Evolutionary conservation across 768 basidiomycete genomes (phyloP), one percentile per base, ranked within the genome.

Genomic region (Nidularia pulvinata): DNA sequence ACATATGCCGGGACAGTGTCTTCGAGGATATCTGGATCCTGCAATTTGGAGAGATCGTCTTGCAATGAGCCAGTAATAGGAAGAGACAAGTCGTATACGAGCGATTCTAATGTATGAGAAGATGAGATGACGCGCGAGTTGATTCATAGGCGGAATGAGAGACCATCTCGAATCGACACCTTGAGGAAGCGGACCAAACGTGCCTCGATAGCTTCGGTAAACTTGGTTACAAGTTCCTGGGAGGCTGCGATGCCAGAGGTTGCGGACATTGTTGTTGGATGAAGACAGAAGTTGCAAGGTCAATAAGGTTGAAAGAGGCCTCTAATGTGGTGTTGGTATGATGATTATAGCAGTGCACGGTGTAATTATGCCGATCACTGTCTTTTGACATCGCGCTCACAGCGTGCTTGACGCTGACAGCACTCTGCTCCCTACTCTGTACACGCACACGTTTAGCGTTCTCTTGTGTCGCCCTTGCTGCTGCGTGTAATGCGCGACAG

Each of bases 151-250:
- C 48, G 10, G 43, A 60, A 51, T 42, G 52, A 56, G 59, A 72
- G 69, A 92, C 92, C 92, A 65, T 93, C 83, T 56, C 72, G 71
- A 63, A 94, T 92, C 46, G 79, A 77, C 56, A 93, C 77, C 67
- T 91, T 91, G 70, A 94, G 73, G 69, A 93, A 93, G 43, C 92
- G 82, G 52, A 78, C 72, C 37, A 72, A 64, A 53, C 69, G 74
- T 1, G 78, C 67, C 49, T 77, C 74, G 33, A 84, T 69, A 4
- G 86, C 84, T 34, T 77, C 63, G n/a, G 86, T 77, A 61, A 92
- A 91, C 16, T 65, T 68, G 3, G 75, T 66, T 2, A 75, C 61
- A 46, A 93, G 81, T 47, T 86, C 81, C 48, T 74, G 70, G 13
- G 88, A 83, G 50, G 84, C 77, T 35, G 70, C 67, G 61, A 93